Evolutionary conservation across 805 yeast genomes (phyloP), one percentile per base, ranked within the genome.

Genomic region (Torulaspora franciscae): DNA sequence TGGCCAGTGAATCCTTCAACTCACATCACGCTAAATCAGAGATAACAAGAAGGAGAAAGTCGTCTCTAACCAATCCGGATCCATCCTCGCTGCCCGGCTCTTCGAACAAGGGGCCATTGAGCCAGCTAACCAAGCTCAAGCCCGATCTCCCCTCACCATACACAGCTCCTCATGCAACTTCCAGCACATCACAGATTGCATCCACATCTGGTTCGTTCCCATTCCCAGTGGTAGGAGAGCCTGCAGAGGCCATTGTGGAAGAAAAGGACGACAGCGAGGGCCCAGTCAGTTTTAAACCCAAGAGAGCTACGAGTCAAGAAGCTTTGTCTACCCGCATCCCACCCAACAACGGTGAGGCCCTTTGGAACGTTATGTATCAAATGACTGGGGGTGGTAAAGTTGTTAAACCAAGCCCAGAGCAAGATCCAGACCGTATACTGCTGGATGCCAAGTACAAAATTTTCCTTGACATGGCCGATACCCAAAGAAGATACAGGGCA

Each of bases 351-450:
- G 86, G 86, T 27, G 81, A 80, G 51, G 75, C 73, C 44, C 71
- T 93, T 47, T 91, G 98, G 98, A 77, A 80, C 29, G 80, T 84
- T 30, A 93, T 93, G 99, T 76, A 77, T 53, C 74, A 75, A 49
- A 74, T 90, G 71, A 83, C 95, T 1, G 91, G 95, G 6, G 79
- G 83, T 17, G 98, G 96, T 36, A 74, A 75, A 53, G 88, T 82
- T 9, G 84, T 93, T 32, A 66, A 71, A 51, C 98, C 99, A 3
- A 67, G 79, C 19, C 64, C 76, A 3, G 67, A 60, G 13, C 66
- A 67, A 35, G 76, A 77, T 47, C 79, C 85, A 0, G 95, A 87
- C 65, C 74, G 88, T 57, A 71, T 73, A 54, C 72, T 93, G 48
- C 74, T 93, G 62, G 69, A 76, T 48, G 84, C 83, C 32, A 93